phyloP scores from a whole-genome alignment of 768 basidiomycete species.

The Tulasnella sp. region DNA sequence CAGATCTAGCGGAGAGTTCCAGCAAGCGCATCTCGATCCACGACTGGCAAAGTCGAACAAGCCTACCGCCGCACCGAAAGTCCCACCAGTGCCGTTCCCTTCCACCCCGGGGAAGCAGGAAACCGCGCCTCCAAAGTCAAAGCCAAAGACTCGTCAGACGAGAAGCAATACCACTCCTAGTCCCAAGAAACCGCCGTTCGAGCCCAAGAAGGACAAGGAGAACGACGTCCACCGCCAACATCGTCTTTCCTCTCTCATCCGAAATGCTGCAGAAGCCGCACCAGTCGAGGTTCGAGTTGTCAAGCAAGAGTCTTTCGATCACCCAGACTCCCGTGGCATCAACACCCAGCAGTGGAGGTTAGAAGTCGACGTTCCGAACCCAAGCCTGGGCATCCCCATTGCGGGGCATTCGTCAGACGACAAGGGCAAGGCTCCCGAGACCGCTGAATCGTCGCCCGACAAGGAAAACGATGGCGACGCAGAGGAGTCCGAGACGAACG shows the following conservation, averaged over 20 bases:
- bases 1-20: constrained; percentile 3
- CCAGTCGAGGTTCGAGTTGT: constrained; percentile 4
- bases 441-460: background rate
- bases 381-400: background rate
- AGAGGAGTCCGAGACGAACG: background rate
- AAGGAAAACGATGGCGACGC: background rate
- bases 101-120: background rate
- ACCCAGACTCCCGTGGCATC: background rate
- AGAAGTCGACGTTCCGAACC: background rate
- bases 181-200: background rate
- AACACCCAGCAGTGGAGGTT: background rate
- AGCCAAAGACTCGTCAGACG: background rate
- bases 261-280: background rate
- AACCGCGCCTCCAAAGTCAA: background rate
- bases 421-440: constrained; percentile 1
- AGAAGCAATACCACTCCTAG: background rate
- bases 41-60: background rate
- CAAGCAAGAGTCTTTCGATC: constrained; percentile 5
- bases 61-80: background rate
- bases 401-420: background rate
- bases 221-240: background rate
- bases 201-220: background rate
- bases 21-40: background rate
- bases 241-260: background rate
- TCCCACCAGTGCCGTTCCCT: background rate